phyloP scores from a whole-genome alignment of 2,329 filamentous ascomycete genomes.

The Ophiostoma populinum region DNA sequence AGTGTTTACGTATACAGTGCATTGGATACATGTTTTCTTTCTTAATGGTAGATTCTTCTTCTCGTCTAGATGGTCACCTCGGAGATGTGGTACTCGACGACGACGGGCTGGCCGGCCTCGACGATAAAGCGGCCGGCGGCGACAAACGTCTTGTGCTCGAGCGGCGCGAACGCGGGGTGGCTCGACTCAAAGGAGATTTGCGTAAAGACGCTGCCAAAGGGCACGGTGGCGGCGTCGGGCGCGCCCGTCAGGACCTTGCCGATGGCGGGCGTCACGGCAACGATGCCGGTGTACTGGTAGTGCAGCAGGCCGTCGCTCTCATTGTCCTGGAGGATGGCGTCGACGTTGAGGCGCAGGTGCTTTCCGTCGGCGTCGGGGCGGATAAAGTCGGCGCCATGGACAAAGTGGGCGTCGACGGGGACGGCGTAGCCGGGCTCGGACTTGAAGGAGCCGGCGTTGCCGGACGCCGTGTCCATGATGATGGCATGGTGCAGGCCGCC shows the following conservation, averaged over 20 bases:
- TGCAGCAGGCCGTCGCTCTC: conserved; percentile 18
- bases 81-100: conserved; percentile 28
- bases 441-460: conserved; percentile 16
- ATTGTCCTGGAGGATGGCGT: conserved; percentile 17
- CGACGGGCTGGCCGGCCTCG: conserved; percentile 19
- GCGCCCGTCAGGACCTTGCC: conserved; percentile 19
- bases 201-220: conserved; percentile 21
- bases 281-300: conserved; percentile 22
- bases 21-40: background rate
- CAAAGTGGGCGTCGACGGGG: conserved; percentile 20
- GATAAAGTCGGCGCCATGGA: conserved; percentile 25
- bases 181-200: conserved; percentile 23
- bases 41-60: background rate
- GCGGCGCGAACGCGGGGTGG: conserved; percentile 16
- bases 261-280: conserved; percentile 16
- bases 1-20: background rate
- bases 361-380: conserved; percentile 19
- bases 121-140: conserved; percentile 24
- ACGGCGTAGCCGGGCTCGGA: conserved; percentile 22
- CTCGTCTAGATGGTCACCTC: conserved; percentile 18
- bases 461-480: conserved; percentile 12
- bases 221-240: conserved; percentile 20
- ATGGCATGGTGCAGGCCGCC: conserved; percentile 17
- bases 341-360: conserved; percentile 23
- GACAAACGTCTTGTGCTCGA: conserved; percentile 25